These are phyloP conservation scores for Thielaviopsis ethacetica DNA, from an alignment of 2,329 filamentous ascomycete species.

Conservation along the genomic window DNA sequence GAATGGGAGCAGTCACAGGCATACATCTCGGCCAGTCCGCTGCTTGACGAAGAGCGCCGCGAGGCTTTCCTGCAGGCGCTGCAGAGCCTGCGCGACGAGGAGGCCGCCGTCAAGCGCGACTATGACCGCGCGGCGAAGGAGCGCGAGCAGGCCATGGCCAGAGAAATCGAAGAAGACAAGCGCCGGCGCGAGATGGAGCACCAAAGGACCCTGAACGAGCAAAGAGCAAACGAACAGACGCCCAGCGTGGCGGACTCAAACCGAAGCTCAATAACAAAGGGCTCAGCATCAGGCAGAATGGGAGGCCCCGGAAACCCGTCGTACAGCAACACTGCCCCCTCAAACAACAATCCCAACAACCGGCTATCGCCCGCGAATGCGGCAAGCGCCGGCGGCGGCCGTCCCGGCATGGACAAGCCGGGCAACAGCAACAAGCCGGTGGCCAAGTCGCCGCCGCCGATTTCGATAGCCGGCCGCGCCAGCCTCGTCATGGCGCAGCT, in stretches of 20 bases:
- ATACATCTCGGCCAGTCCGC: slow-evolving; percentile 72
- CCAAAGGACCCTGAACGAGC: slow-evolving; percentile 36
- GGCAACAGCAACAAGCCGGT: slow-evolving; percentile 17
- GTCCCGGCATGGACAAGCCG: neutral
- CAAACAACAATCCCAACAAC: neutral
- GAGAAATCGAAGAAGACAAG: slow-evolving; percentile 40
- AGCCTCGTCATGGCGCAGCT: slow-evolving; percentile 37
- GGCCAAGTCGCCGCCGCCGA: slow-evolving; percentile 19
- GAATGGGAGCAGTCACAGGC: slow-evolving; percentile 93
- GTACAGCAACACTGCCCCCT: neutral
- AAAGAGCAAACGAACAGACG: slow-evolving; percentile 32
- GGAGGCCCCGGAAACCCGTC: neutral
- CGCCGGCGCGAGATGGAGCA: slow-evolving; percentile 34
- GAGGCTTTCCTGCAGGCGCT: slow-evolving; percentile 80
- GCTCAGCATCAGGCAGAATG: slow-evolving; percentile 1
- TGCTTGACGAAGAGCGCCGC: slow-evolving; percentile 80
- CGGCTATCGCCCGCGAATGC: neutral
- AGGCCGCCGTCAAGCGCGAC: slow-evolving; percentile 50
- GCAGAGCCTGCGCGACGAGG: slow-evolving; percentile 70
- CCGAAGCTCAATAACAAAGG: slow-evolving; percentile 14
- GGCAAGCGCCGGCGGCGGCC: neutral
- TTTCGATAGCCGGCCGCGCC: slow-evolving; percentile 22
- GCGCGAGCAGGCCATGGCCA: slow-evolving; percentile 39
- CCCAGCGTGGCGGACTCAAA: slow-evolving; percentile 22
- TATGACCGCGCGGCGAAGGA: slow-evolving; percentile 41